A percentile compares a stretch with the other conserved stretches of the same genome.
Conservation (phyloP, 2,329 filamentous ascomycete species). For the Xylaria sp. region DNA sequence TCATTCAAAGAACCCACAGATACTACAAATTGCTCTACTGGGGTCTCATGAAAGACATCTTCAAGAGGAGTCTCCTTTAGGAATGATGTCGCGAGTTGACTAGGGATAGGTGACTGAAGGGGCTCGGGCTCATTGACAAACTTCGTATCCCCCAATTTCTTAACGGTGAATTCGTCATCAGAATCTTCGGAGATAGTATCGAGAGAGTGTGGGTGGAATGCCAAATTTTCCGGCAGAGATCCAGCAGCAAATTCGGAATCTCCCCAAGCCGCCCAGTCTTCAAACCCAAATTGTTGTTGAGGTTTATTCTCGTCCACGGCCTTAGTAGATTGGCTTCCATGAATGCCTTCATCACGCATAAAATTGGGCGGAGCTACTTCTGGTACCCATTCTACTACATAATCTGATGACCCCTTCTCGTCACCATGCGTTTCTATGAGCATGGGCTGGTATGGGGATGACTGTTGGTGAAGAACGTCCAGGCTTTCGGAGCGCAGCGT, state of each 20-base stretch:
- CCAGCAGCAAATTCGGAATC: neutral
- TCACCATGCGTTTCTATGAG: neutral
- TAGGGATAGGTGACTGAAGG: neutral
- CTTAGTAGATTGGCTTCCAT: neutral
- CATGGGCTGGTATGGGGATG: neutral
- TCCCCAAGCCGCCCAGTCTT: neutral
- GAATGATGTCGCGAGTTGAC: neutral
- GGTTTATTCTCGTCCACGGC: neutral
- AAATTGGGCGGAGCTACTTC: neutral
- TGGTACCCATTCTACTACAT: neutral
- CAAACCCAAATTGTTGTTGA: neutral
- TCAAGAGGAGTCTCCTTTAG: neutral
- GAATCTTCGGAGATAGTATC: conserved; percentile 24
- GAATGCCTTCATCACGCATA: neutral
- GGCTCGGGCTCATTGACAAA: neutral
- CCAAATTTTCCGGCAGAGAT: neutral
- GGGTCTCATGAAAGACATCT: neutral
- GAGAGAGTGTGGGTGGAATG: conserved; percentile 9
- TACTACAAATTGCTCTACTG: neutral
- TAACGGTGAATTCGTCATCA: conserved; percentile 21
- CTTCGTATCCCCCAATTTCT: neutral
- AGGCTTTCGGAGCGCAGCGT: neutral
- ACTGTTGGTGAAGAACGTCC: neutral
- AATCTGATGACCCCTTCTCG: neutral
- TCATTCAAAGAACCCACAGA: neutral